These are phyloP conservation scores for Solidago caesia DNA, from an alignment of 129 eudicot genomes.

Conservation along the genomic window DNA sequence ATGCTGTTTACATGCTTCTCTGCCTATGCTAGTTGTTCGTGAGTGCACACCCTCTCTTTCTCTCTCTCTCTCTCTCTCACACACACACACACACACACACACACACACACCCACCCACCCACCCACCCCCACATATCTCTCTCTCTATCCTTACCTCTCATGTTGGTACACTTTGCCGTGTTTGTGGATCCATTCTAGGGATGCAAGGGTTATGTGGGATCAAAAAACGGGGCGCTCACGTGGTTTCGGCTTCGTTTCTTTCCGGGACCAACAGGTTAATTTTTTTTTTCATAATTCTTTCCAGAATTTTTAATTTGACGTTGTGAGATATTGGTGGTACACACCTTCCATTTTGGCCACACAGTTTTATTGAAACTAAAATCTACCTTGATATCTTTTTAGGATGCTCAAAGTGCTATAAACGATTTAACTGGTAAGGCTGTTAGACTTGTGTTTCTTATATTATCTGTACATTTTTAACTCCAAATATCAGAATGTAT, in stretches of 20 bases:
- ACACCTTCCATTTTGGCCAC: background rate
- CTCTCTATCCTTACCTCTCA: background rate
- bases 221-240: constrained; percentile 90
- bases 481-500: too few relatives aligned
- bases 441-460: background rate
- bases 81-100: background rate
- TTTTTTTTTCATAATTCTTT: background rate
- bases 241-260: constrained; percentile 88
- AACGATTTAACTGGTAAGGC: constrained; percentile 75
- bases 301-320: background rate
- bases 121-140: background rate
- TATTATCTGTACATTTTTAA: constrained; percentile 3
- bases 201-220: constrained; percentile 98
- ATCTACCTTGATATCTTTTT: constrained; percentile 21
- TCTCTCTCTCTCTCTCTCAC: constrained; percentile 3
- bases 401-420: constrained; percentile 95
- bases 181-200: constrained; percentile 39
- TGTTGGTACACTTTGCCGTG: background rate
- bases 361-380: background rate
- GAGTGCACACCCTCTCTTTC: constrained; percentile 33
- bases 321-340: constrained; percentile 7
- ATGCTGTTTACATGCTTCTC: constrained; percentile 85
- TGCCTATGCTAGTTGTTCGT: constrained; percentile 78
- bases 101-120: too few relatives aligned
- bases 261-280: constrained; percentile 73